Evolutionary conservation across 192 early-diverging fungal species (phyloP).

Genomic region (Kappamyces sp.): DNA sequence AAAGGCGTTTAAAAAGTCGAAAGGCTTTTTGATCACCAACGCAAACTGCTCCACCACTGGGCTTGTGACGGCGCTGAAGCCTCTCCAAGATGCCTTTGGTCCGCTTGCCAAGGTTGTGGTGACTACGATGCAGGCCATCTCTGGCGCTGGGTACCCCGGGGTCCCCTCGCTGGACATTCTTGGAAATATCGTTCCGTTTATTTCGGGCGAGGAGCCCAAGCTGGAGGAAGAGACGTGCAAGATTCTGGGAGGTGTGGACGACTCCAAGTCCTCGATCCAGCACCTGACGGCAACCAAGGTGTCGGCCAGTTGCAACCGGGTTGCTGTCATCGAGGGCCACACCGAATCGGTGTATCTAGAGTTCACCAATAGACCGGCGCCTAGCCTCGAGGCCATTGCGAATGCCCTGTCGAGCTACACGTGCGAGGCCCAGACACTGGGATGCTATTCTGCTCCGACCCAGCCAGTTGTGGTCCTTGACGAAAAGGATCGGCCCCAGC

Average conservation of each 20-base stretch:
- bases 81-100: conserved; percentile 80
- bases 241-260: conserved; percentile 72
- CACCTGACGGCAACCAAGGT: conserved; percentile 60
- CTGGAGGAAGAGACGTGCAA: conserved; percentile 91
- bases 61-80: conserved; percentile 80
- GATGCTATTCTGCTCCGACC: conserved; percentile 72
- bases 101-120: conserved; percentile 76
- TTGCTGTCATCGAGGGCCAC: conserved; percentile 95
- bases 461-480: conserved; percentile 68
- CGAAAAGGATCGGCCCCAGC: conserved; percentile 81
- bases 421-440: conserved; percentile 73
- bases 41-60: conserved; percentile 99
- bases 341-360: conserved; percentile 83
- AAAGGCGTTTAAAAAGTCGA: conserved; percentile 36
- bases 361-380: conserved; percentile 60
- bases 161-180: conserved; percentile 91
- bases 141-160: conserved; percentile 96
- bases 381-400: conserved; percentile 70
- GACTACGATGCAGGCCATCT: conserved; percentile 91
- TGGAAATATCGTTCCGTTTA: conserved; percentile 92
- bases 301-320: conserved; percentile 93
- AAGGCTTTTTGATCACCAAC: conserved; percentile 91
- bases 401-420: conserved; percentile 66
- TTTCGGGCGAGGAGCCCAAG: conserved; percentile 94
- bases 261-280: conserved; percentile 34